phyloP scores from a whole-genome alignment of 2,329 filamentous ascomycete species.

The Onygenales sp. region DNA sequence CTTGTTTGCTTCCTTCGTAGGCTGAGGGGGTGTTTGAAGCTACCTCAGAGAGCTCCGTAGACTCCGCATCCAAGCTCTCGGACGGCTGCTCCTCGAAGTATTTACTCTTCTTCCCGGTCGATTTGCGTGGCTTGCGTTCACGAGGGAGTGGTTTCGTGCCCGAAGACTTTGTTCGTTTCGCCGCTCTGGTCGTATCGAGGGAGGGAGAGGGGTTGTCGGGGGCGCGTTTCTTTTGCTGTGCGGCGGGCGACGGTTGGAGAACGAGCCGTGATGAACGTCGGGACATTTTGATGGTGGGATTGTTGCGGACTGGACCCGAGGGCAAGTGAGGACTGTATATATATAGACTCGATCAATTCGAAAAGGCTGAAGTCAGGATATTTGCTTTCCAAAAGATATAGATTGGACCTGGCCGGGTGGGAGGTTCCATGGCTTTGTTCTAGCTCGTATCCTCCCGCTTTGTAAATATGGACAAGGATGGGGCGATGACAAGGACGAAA shows the following conservation, averaged over 20 bases:
- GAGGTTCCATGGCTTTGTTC: too few relatives aligned
- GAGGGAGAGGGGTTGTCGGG: conserved; percentile 20
- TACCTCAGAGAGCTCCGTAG: conserved; percentile 11
- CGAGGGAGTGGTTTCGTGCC: conserved; percentile 8
- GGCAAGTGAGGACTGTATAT: not conserved
- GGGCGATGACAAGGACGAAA: too few relatives aligned
- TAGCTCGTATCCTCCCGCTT: too few relatives aligned
- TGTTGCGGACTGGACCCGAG: not conserved
- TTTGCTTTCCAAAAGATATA: not conserved
- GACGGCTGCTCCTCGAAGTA: conserved; percentile 39
- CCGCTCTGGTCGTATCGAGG: conserved; percentile 14
- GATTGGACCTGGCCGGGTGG: too few relatives aligned
- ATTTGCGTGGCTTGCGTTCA: conserved; percentile 16
- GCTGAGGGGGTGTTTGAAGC: conserved; percentile 22
- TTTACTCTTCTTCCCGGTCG: conserved; percentile 41
- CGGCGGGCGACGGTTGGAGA: conserved; percentile 21
- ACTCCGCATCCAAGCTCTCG: conserved; percentile 19
- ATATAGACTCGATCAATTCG: not conserved
- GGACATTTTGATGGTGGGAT: conserved; percentile 18
- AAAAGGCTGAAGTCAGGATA: not conserved
- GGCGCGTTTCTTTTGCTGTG: conserved; percentile 5
- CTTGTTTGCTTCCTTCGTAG: conserved; percentile 19
- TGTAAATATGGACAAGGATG: too few relatives aligned
- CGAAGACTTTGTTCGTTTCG: conserved; percentile 8
- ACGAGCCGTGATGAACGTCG: conserved; percentile 29